Base-by-base conservation (phyloP, 208 protist genomes). In the Wallacemonas sp. region DNA sequence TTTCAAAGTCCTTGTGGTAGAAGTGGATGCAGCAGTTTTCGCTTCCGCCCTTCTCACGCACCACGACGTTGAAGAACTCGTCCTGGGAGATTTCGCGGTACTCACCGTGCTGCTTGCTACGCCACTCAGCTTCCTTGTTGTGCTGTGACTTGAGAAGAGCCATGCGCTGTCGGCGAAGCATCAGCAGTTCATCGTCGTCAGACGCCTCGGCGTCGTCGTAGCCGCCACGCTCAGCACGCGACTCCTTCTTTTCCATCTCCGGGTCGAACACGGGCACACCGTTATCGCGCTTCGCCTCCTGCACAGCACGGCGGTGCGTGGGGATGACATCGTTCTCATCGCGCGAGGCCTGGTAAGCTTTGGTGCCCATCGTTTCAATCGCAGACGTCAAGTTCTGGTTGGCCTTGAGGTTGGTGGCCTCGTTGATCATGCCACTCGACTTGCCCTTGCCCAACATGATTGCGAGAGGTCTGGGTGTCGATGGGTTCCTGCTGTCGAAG, bases 1-100 rank as follows among this genome's bases (percentile, higher is more conserved):
- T 80, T 62, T 95, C 85, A 73, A 99, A 99, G 61, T 98, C 94
- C 30, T 92, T 88, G 79, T 99, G 95, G 64, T 89, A 99, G 66
- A 99, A 98, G 78, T 98, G 95, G 39, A 93, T 83, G 39, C 90
- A 93, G 12, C 83, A 81, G 52, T 89, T 76, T 24, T 96, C 79
- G 26, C 85, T 97, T 1, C 85, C 83, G 9, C 95, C 96, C 44
- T 97, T 96, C 61, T 97, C 92, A 1, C 85, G 86, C 77, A 97
- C 89, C 2, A 95, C 89, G 30, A 88, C 76, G 52, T 94, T 90
- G 49, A 98, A 95, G 68, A 99, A 99, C 11, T 98, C 93, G 61
- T 93, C 83, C 66, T 99, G 96, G 0, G 60, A 65, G 26, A 98
- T 90, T 64, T 98, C 94, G 16, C 80, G 81, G 71, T 98, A 98